Percentiles rank a stretch among this genome's conserved stretches.
phyloP scores from a whole-genome alignment of 2,329 filamentous ascomycete species.

The Beauveria rudraprayagi region DNA sequence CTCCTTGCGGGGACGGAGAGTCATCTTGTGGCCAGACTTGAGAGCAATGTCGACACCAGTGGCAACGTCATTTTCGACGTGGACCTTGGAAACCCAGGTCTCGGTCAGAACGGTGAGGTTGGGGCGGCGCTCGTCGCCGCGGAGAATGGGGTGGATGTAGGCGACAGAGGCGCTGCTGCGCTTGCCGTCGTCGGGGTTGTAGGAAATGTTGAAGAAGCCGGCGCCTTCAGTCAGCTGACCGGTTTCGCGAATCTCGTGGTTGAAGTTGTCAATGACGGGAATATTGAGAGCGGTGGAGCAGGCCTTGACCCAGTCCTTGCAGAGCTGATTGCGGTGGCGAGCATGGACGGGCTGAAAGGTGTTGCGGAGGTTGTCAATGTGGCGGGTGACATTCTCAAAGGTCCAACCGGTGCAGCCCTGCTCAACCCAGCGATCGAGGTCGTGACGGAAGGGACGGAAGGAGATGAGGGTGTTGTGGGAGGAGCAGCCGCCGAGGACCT shows the following conservation, averaged over 20 bases:
- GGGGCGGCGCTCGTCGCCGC: slow-evolving; percentile 70
- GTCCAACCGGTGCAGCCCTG: slow-evolving; percentile 79
- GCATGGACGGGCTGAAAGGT: slow-evolving; percentile 83
- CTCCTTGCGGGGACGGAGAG: slow-evolving; percentile 61
- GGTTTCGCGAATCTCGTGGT: slow-evolving; percentile 67
- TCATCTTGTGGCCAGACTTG: slow-evolving; percentile 42
- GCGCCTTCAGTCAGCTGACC: slow-evolving; percentile 69
- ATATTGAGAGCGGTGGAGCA: slow-evolving; percentile 74
- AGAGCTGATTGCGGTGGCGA: slow-evolving; percentile 81
- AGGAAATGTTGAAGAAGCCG: slow-evolving; percentile 85
- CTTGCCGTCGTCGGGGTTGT: slow-evolving; percentile 81
- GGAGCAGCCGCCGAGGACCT: slow-evolving; percentile 86
- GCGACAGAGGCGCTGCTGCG: slow-evolving; percentile 82
- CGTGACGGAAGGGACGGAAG: slow-evolving; percentile 85
- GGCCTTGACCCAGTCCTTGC: slow-evolving; percentile 79
- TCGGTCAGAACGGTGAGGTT: slow-evolving; percentile 84
- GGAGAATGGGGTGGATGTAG: slow-evolving; percentile 86
- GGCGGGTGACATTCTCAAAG: slow-evolving; percentile 74
- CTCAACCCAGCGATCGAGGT: slow-evolving; percentile 75
- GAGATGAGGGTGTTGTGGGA: slow-evolving; percentile 92
- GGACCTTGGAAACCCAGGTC: slow-evolving; percentile 77
- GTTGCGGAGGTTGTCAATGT: slow-evolving; percentile 78
- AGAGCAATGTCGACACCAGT: slow-evolving; percentile 63
- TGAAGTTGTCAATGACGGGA: slow-evolving; percentile 78
- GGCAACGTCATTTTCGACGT: slow-evolving; percentile 61